phyloP scores from a whole-genome alignment of 306 rosid species.

The Quillaja saponaria region DNA sequence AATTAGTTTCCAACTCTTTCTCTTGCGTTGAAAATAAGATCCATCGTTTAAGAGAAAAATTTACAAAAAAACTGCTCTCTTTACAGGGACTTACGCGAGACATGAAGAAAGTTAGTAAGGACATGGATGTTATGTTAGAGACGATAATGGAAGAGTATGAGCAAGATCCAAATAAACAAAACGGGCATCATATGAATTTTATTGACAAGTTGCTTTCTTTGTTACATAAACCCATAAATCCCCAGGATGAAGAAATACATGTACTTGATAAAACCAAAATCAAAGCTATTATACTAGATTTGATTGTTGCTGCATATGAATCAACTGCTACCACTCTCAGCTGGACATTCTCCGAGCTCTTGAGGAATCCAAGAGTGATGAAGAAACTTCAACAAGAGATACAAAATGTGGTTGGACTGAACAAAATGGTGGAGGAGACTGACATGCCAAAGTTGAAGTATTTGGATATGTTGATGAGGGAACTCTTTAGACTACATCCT shows the following conservation, averaged over 20 bases:
- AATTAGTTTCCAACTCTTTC: no score
- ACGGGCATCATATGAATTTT: slow-evolving; percentile 21
- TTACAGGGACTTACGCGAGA: slow-evolving; percentile 34
- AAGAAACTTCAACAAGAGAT: slow-evolving; percentile 48
- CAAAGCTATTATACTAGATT: slow-evolving; percentile 38
- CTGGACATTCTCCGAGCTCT: slow-evolving; percentile 50
- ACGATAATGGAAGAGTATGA: slow-evolving; percentile 33
- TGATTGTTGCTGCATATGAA: slow-evolving; percentile 32
- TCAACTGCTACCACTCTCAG: not conserved
- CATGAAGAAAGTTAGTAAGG: slow-evolving; percentile 9
- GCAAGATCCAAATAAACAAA: not conserved
- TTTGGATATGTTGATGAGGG: slow-evolving; percentile 46
- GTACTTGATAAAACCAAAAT: slow-evolving; percentile 27
- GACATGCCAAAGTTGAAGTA: slow-evolving; percentile 35
- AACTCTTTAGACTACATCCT: slow-evolving; percentile 41
- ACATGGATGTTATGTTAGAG: slow-evolving; percentile 19
- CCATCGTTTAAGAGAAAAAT: no score
- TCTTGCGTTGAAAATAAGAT: no score
- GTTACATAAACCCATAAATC: slow-evolving; percentile 2
- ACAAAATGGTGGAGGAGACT: slow-evolving; percentile 37
- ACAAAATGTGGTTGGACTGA: slow-evolving; percentile 29
- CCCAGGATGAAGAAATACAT: not conserved
- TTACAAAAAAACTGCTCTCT: no score
- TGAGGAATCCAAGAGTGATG: slow-evolving; percentile 44
- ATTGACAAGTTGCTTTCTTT: slow-evolving; percentile 32